Evolutionary conservation across 2,329 filamentous ascomycete genomes (phyloP).

Genomic region (Arthrinium phaeospermum): DNA sequence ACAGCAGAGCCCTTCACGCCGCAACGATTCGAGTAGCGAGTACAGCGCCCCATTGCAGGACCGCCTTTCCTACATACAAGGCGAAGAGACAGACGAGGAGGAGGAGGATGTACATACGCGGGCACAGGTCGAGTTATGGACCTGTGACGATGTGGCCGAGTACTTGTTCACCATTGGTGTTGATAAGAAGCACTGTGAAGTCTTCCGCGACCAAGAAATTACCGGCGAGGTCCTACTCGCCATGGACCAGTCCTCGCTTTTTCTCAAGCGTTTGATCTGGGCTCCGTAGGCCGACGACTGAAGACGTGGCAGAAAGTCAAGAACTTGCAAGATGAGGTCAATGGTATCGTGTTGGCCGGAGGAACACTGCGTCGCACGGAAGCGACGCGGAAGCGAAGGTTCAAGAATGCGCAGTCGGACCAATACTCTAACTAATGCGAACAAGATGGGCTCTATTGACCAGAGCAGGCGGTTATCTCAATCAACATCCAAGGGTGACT

Average conservation of each 20-base stretch:
- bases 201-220: slow-evolving; percentile 96
- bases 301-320: slow-evolving; percentile 99
- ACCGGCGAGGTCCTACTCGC: slow-evolving; percentile 89
- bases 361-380: slow-evolving; percentile 61
- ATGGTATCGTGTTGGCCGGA: slow-evolving; percentile 51
- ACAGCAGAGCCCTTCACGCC: slow-evolving; percentile 57
- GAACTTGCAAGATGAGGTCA: slow-evolving; percentile 85
- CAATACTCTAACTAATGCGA: slow-evolving; percentile 61
- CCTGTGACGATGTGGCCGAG: slow-evolving; percentile 81
- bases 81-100: slow-evolving; percentile 94
- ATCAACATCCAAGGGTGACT: slow-evolving; percentile 57
- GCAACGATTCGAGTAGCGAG: slow-evolving; percentile 84
- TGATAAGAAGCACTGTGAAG: slow-evolving; percentile 88
- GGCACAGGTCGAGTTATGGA: slow-evolving; percentile 81
- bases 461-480: slow-evolving; percentile 58
- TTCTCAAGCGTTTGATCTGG: slow-evolving; percentile 93
- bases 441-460: slow-evolving; percentile 47
- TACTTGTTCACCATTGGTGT: slow-evolving; percentile 86
- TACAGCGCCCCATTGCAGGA: slow-evolving; percentile 82
- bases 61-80: slow-evolving; percentile 88
- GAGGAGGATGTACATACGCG: slow-evolving; percentile 73
- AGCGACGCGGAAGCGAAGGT: slow-evolving; percentile 66
- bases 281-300: slow-evolving; percentile 84
- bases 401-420: slow-evolving; percentile 58
- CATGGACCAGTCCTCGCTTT: slow-evolving; percentile 94